Evolutionary conservation across 2,329 filamentous ascomycete genomes (phyloP).

Genomic region (Triangularia verruculosa): DNA sequence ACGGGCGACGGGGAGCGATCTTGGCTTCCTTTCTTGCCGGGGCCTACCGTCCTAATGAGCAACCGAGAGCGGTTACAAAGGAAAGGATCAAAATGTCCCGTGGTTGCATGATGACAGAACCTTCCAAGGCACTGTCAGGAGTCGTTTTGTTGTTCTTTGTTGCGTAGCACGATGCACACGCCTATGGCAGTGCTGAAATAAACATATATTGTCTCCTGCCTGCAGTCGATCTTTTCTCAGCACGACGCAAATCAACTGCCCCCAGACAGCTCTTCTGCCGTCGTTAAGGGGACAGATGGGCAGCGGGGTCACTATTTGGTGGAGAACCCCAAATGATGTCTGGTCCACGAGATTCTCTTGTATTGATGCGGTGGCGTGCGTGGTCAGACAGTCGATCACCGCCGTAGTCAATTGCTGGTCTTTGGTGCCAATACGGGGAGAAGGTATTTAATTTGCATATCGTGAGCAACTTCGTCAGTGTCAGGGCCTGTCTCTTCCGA

Average conservation of each 20-base stretch:
- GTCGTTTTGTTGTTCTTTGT: neutral
- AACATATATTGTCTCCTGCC: conserved; percentile 1
- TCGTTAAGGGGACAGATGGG: neutral
- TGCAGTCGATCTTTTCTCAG: neutral
- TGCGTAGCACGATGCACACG: neutral
- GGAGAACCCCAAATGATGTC: conserved; percentile 11
- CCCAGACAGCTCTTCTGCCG: neutral
- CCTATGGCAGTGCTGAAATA: neutral
- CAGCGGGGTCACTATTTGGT: conserved; percentile 14
- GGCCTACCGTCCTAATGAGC: conserved; percentile 8
- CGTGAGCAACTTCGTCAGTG: neutral
- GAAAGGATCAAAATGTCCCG: neutral
- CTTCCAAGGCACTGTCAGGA: neutral
- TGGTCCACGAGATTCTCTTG: conserved; percentile 1
- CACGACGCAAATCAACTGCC: neutral
- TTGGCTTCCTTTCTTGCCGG: conserved; percentile 13
- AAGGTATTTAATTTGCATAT: neutral
- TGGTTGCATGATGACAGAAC: neutral
- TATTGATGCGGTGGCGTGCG: neutral
- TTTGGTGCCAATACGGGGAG: neutral
- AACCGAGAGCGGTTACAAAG: neutral
- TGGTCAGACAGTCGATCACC: neutral
- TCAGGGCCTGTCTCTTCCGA: neutral
- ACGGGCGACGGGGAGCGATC: conserved; percentile 9
- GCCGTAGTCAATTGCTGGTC: neutral